Evolutionary conservation across 1,284 basidiomycete genomes (phyloP), one percentile per base, ranked within the genome.

Genomic region (Schizophyllum amplum): DNA sequence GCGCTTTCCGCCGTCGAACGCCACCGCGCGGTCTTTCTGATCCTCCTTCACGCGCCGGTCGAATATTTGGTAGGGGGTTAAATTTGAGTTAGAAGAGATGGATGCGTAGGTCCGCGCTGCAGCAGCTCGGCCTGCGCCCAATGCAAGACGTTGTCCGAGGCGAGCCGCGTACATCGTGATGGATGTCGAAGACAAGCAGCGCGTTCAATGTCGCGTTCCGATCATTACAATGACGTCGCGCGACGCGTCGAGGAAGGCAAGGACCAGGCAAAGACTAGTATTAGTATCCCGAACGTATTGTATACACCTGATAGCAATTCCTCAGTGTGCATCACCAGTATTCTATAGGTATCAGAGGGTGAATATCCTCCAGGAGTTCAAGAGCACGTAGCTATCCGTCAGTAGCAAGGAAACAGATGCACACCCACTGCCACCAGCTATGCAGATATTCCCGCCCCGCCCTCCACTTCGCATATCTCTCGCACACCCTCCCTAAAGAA

Each of bases 1-100:
- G 49, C 78, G 76, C 25, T 73, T 69, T 13, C 84, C 84, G 27
- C 72, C 80, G 51, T 82, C 80, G 53, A 75, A 78, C 50, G 66
- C 58, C 1, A 83, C 90, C 1, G 94, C 88, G 11, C 86, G 78
- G 67, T 96, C 86, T 65, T 84, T 87, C 71, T 99, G 96, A 9
- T 83, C 67, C 42, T 74, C 77, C 72, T 99, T 99, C n/a, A 78
- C 84, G 51, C 78, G 71, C 51, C 95, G 84, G 71, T 99, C 95
- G 67, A 99, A 99, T 22, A 98, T 84, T 65, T 87, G 80, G 68
- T 87, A 93, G 1, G 86, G 83, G 13, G 33, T 42, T 9, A 42
- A 17, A 17, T 42, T 42, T 9, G 33, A 42, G 33, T 9, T 13
- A 17, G 33, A 42, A 17, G 33, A 42, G 33, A 42, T 42, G 33